Conservation (phyloP, 83 land plant genomes). For the Larix sibirica region DNA sequence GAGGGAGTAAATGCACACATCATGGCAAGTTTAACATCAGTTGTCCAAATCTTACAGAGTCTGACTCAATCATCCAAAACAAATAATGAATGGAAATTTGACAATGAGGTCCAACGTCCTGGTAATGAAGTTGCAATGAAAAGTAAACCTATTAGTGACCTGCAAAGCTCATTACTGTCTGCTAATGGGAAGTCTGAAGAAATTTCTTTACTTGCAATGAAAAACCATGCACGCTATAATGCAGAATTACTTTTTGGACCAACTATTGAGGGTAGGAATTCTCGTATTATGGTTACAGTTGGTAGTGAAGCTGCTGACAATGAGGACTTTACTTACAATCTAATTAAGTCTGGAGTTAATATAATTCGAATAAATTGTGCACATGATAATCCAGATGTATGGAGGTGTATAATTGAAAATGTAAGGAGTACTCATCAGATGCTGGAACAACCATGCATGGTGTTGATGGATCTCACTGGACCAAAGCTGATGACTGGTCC, state of each 20-base stretch:
- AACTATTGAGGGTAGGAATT: conserved; percentile 18
- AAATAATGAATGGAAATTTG: not conserved
- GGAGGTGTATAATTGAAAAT: conserved; percentile 48
- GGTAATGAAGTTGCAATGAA: not conserved
- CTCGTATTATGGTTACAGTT: conserved; percentile 60
- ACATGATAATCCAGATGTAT: conserved; percentile 48
- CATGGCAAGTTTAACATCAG: conserved; percentile 29
- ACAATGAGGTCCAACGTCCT: not conserved
- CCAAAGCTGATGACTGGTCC: conserved; percentile 68
- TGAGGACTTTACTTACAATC: conserved; percentile 33
- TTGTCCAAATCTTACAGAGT: conserved; percentile 23
- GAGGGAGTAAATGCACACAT: conserved; percentile 31
- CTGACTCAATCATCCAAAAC: not conserved
- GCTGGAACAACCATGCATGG: conserved; percentile 57
- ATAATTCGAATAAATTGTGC: conserved; percentile 64
- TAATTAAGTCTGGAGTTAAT: conserved; percentile 48
- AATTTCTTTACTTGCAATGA: conserved; percentile 17
- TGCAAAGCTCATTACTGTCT: not conserved
- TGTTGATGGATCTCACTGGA: conserved; percentile 70
- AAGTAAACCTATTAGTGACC: conserved; percentile 3
- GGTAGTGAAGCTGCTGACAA: conserved; percentile 41
- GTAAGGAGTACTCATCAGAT: conserved; percentile 42
- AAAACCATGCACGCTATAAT: conserved; percentile 25
- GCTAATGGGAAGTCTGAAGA: conserved; percentile 2
- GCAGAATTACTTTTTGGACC: conserved; percentile 42